Base-by-base conservation (phyloP, 2,329 filamentous ascomycete species). In the Ophiobolus disseminans region DNA sequence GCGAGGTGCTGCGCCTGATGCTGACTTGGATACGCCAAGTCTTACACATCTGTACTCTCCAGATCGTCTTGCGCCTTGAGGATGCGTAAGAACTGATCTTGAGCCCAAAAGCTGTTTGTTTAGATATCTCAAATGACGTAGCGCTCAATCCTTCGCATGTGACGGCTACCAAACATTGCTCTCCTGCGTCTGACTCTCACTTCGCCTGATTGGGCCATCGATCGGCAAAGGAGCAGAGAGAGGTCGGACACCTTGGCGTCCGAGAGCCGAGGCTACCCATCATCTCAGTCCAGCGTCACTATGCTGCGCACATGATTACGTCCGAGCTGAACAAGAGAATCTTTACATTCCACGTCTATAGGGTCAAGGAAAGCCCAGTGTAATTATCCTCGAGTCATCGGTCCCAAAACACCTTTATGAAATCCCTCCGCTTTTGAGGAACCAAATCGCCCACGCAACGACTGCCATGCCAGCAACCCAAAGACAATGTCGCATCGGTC, bases 331-430 rank as follows among this genome's bases (percentile, higher is more conserved):
- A 16, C 14, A 35, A 31, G 25, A 38, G 42, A 47, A 23, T 58
- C 55, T 65, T 63, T 62, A 55, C 55, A 65, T 67, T 64, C 57
- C 57, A 50, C 54, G 60, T 65, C 62, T 65, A 66, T 63, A 47
- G 36, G 51, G 55, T 45, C 16, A 43, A 48, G 40, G 50, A 50
- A 56, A 46, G 45, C 37, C 45, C 32, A 32, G 40, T 41, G 42
- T 28, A 45, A 25, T 40, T 22, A 37, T 44, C 28, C 31, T 41
- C 28, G 40, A 16, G 17, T 22, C 16, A 35, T 17, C 38, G 14
- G 31, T 14, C 36, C 47, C 19, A 14, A 35, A 50, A 37, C 46
- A 48, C 48, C 48, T 42, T 19, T 42, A 35, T 34, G 34, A 37
- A 40, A 22, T 40, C 36, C 43, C 28, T 46, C 43, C 37, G 22